Evolutionary conservation across 257 asterid genomes (phyloP).

Genomic region (Forsythia viridissima): DNA sequence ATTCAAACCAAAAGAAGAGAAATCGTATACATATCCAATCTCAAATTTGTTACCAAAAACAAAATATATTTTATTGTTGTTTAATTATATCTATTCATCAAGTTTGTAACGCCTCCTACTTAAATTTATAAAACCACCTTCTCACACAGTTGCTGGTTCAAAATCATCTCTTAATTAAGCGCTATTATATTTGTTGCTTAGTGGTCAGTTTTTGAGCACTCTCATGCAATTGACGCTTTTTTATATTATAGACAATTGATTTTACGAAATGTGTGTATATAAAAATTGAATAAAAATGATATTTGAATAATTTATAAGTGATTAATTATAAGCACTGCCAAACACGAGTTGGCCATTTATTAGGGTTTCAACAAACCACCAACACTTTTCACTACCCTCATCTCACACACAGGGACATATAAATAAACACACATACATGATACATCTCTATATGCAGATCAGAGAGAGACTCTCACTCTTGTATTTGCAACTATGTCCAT

Average conservation of each 20-base stretch:
- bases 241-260: neutral
- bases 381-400: neutral
- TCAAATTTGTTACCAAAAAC: neutral
- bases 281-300: too few species aligned
- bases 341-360: constrained; percentile 30
- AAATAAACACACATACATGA: neutral
- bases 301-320: too few species aligned
- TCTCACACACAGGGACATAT: neutral
- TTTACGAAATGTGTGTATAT: neutral
- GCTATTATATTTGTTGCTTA: neutral
- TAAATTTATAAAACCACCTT: neutral
- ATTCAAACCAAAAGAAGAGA: neutral
- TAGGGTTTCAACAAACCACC: constrained; percentile 39
- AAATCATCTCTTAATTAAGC: neutral
- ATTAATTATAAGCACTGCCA: too few species aligned
- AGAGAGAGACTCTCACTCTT: neutral
- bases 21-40: neutral
- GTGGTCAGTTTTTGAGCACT: neutral
- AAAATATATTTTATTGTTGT: neutral
- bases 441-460: neutral
- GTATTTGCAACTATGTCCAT: constrained; percentile 22
- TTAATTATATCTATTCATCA: neutral
- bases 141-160: neutral
- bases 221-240: neutral
- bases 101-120: neutral